Evolutionary conservation across 2,329 filamentous ascomycete genomes (phyloP).

Genomic region (Apiospora malaysiana): DNA sequence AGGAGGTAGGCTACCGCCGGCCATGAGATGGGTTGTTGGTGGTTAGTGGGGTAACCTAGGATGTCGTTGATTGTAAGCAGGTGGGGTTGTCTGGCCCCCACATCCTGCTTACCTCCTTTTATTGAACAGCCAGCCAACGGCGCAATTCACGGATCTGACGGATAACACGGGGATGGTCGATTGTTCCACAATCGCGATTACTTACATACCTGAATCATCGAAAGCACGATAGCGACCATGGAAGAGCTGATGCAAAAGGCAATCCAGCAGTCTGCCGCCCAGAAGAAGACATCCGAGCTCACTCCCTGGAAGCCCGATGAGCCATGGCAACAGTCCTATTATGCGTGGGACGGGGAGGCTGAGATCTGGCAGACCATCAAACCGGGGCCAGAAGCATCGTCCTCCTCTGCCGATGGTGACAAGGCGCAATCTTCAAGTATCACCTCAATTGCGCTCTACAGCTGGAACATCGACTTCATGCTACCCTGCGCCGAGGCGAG

Average conservation of each 20-base stretch:
- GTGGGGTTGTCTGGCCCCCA: too few species aligned
- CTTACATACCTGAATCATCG: neutral
- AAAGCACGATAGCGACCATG: slow-evolving; percentile 27
- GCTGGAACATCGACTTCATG: slow-evolving; percentile 45
- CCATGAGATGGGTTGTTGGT: too few species aligned
- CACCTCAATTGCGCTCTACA: slow-evolving; percentile 33
- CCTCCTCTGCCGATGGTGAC: neutral
- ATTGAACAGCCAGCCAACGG: too few species aligned
- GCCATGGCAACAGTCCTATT: slow-evolving; percentile 35
- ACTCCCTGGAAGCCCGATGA: slow-evolving; percentile 35
- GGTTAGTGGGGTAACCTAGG: too few species aligned
- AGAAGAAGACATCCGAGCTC: slow-evolving; percentile 25
- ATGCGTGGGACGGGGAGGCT: slow-evolving; percentile 29
- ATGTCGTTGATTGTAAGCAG: too few species aligned
- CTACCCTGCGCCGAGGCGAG: slow-evolving; percentile 33
- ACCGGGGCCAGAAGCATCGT: neutral
- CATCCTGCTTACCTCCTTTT: too few species aligned
- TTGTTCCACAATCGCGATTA: neutral
- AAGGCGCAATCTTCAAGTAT: slow-evolving; percentile 22
- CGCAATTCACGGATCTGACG: neutral
- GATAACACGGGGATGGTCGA: neutral
- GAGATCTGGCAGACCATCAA: slow-evolving; percentile 29
- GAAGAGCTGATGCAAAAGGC: slow-evolving; percentile 32
- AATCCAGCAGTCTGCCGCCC: slow-evolving; percentile 27
- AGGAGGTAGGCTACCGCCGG: too few species aligned